Evolutionary conservation across 2,329 filamentous ascomycete genomes (phyloP).

Genomic region (Talaromyces sp.): DNA sequence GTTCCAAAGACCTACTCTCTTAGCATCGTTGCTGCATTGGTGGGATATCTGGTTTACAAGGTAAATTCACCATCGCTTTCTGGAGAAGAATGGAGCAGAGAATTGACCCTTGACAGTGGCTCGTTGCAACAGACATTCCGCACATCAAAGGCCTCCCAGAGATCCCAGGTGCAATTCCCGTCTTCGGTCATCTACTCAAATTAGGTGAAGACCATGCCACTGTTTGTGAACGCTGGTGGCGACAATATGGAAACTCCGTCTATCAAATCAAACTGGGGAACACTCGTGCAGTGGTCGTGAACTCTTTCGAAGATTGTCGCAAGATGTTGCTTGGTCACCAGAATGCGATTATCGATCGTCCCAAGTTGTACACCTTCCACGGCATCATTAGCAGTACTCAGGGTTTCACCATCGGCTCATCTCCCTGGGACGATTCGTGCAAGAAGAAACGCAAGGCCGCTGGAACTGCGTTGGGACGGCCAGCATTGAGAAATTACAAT

Average conservation of each 20-base stretch:
- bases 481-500: slow-evolving; percentile 68
- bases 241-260: slow-evolving; percentile 49
- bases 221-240: slow-evolving; percentile 52
- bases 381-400: slow-evolving; percentile 68
- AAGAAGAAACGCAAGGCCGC: slow-evolving; percentile 70
- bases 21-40: background rate
- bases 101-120: background rate
- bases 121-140: slow-evolving; percentile 47
- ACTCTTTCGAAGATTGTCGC: slow-evolving; percentile 66
- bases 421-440: slow-evolving; percentile 72
- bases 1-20: background rate
- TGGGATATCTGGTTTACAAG: slow-evolving; percentile 1
- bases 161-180: slow-evolving; percentile 52
- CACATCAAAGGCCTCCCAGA: slow-evolving; percentile 57
- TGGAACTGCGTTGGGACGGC: slow-evolving; percentile 68
- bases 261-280: slow-evolving; percentile 51
- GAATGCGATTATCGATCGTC: slow-evolving; percentile 68
- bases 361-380: slow-evolving; percentile 72
- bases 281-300: slow-evolving; percentile 65
- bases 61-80: background rate
- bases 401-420: slow-evolving; percentile 74
- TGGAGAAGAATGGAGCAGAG: too few relatives aligned
- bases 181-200: slow-evolving; percentile 58
- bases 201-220: slow-evolving; percentile 55
- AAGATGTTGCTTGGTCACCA: slow-evolving; percentile 68